Evolutionary conservation across 2,329 filamentous ascomycete genomes (phyloP), one percentile per base, ranked within the genome.

Genomic region (Epichloe glyceriae): DNA sequence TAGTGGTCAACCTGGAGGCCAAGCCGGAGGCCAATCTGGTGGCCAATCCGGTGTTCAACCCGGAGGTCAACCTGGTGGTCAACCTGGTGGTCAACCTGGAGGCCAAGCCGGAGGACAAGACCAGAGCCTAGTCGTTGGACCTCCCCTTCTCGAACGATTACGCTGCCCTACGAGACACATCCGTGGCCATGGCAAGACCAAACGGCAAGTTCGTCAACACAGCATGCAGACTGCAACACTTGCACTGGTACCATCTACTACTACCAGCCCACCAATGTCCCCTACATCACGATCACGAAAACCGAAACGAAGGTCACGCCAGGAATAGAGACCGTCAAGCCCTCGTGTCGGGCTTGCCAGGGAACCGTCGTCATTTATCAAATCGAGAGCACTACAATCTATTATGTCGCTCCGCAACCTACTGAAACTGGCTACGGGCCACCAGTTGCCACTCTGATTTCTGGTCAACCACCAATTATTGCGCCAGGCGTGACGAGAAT

Each of bases 361-460:
- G 48, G 48, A 17, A 50, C 48, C n/a, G 14, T 50, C 48, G 37
- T 44, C 48, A 50, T 50, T 14, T 50, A 45, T 19, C n/a, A 50
- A 38, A 45, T 45, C 26, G 48, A 50, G 15, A 19, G 33, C 2
- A 50, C 33, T 6, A 50, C 48, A 33, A 45, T 45, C 33, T 50
- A 50, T 34, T 30, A 37, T 37, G 14, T 37, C n/a, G 22, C 39
- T 7, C 48, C 30, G 43, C 39, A 12, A 39, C 33, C 34, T 17
- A 17, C 20, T 4, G 34, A 47, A 20, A 45, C 19, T 6, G 41
- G 15, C 10, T 22, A 15, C 11, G 26, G 39, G 34, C 11, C 48
- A 45, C 30, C 41, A 44, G 20, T 39, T 12, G 33, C 33, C 45
- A 46, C 45, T 7, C 11, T 46, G 33, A 38, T 17, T 3, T 17